phyloP scores from a whole-genome alignment of 441 rosid species.

The Bocquillonia castaneifolia region DNA sequence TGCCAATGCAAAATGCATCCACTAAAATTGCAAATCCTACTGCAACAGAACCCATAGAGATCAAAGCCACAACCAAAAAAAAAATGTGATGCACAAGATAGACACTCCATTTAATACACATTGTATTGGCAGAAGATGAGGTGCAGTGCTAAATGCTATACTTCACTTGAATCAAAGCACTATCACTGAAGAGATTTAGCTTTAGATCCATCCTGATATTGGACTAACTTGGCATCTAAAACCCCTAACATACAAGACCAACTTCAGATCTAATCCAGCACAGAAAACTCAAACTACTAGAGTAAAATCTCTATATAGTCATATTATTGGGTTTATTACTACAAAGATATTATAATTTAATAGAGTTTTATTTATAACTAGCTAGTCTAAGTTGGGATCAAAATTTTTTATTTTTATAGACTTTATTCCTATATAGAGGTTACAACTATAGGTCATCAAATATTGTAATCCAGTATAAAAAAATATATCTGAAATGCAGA shows the following conservation, averaged over 20 bases:
- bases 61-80: not conserved
- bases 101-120: not conserved
- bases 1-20: not conserved
- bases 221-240: not conserved
- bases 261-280: slow-evolving; percentile 6
- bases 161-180: slow-evolving; percentile 6
- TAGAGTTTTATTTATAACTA: no score
- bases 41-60: not conserved
- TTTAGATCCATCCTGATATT: not conserved
- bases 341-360: no score
- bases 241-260: not conserved
- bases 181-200: not conserved
- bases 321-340: no score
- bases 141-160: not conserved
- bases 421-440: no score
- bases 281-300: not conserved
- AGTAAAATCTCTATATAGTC: no score
- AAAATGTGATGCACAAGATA: not conserved
- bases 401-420: no score
- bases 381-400: no score
- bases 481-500: slow-evolving; percentile 1
- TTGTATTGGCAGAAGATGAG: not conserved
- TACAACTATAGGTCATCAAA: slow-evolving; percentile 4
- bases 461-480: not conserved
- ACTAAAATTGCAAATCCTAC: not conserved